phyloP scores from a whole-genome alignment of 2,329 filamentous ascomycete species.

The Aphanoascus verrucosus region DNA sequence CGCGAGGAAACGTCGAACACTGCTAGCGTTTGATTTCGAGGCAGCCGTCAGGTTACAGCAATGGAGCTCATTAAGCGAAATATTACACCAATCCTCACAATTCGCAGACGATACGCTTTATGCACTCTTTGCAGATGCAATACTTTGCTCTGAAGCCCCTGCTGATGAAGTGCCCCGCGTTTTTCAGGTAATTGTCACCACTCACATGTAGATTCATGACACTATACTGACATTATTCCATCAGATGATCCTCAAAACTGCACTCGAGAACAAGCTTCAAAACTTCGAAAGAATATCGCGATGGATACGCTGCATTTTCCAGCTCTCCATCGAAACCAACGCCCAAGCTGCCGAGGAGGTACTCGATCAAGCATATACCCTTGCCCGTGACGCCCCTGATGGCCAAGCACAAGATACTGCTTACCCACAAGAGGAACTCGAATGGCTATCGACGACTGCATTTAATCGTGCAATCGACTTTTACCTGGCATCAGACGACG shows the following conservation, averaged over 20 bases:
- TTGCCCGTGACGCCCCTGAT: conserved; percentile 17
- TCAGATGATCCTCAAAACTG: conserved; percentile 60
- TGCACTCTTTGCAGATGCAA: conserved; percentile 55
- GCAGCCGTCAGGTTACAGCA: conserved; percentile 54
- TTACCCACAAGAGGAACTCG: conserved; percentile 47
- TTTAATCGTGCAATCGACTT: conserved; percentile 50
- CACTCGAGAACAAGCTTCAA: conserved; percentile 37
- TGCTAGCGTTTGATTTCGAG: conserved; percentile 73
- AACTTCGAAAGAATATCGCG: conserved; percentile 56
- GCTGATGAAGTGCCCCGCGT: conserved; percentile 14
- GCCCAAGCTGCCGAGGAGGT: conserved; percentile 25
- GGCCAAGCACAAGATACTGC: conserved; percentile 24
- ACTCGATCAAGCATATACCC: conserved; percentile 26
- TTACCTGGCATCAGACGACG: conserved; percentile 29
- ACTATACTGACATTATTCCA: conserved; percentile 21
- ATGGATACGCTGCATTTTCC: conserved; percentile 70
- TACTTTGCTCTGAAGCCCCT: conserved; percentile 47
- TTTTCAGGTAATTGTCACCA: conserved; percentile 35
- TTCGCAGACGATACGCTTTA: conserved; percentile 38
- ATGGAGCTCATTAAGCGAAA: conserved; percentile 54
- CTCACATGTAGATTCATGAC: conserved; percentile 36
- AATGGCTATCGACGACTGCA: conserved; percentile 45
- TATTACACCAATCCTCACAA: conserved; percentile 42
- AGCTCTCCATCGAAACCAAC: conserved; percentile 46
- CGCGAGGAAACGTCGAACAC: conserved; percentile 49